Percentiles rank a stretch among this genome's conserved stretches.
Evolutionary conservation across 192 early-diverging fungal genomes (phyloP).

Genomic region (Chytriomyces sp.): DNA sequence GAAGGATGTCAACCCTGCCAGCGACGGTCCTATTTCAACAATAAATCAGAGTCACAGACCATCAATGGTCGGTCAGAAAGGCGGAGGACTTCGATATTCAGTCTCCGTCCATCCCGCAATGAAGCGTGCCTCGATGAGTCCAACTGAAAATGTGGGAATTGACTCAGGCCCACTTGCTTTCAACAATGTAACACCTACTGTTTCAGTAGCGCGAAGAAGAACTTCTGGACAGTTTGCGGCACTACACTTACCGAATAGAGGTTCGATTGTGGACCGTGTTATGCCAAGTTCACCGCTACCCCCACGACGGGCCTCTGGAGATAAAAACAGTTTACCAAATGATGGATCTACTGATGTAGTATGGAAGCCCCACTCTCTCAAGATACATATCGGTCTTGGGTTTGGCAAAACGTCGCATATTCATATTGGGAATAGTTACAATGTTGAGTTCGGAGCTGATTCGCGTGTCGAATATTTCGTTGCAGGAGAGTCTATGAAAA

Average conservation of each 20-base stretch:
- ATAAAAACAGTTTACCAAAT: too few species aligned
- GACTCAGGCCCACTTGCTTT: too few species aligned
- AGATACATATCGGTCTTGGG: conserved; percentile 33
- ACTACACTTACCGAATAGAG: conserved; percentile 1
- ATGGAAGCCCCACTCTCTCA: conserved; percentile 20
- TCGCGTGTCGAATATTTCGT: conserved; percentile 27
- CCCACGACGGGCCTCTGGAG: too few species aligned
- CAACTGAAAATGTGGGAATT: too few species aligned
- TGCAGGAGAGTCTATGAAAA: conserved; percentile 28
- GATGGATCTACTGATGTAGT: background rate
- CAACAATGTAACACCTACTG: background rate
- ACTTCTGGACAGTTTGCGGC: background rate
- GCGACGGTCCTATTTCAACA: too few species aligned
- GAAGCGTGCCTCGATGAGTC: too few species aligned
- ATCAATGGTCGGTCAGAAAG: too few species aligned
- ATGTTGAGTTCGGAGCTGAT: background rate
- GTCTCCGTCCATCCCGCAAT: too few species aligned
- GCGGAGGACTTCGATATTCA: too few species aligned
- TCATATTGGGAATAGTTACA: conserved; percentile 17
- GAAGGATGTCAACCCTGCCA: too few species aligned
- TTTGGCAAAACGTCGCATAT: conserved; percentile 27
- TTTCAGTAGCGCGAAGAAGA: background rate
- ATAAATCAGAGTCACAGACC: too few species aligned
- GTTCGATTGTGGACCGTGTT: background rate
- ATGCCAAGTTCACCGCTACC: background rate